These are phyloP conservation scores for Leccinellum albellum DNA, from an alignment of 768 basidiomycete genomes.

Conservation along the genomic window DNA sequence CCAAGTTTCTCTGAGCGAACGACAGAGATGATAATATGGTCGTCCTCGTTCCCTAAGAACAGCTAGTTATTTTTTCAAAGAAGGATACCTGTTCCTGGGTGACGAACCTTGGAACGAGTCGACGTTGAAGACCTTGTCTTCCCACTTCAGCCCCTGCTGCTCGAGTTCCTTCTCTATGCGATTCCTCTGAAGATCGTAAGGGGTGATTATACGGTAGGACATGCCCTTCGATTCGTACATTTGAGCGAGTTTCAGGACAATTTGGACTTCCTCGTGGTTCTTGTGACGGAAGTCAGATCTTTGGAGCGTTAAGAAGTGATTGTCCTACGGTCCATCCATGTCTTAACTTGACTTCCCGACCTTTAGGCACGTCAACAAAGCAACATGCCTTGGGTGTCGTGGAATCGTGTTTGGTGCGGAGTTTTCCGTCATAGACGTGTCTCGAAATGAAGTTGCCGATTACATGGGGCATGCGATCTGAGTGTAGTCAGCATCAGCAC, in stretches of 20 bases:
- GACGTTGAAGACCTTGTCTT: constrained; percentile 71
- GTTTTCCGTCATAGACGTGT: constrained; percentile 55
- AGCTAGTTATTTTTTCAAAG: constrained; percentile 8
- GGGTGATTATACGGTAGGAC: constrained; percentile 68
- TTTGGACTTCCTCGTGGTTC: constrained; percentile 56
- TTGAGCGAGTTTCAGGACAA: constrained; percentile 51
- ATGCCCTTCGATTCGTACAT: constrained; percentile 44
- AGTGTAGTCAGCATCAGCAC: neutral
- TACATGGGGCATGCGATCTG: constrained; percentile 81
- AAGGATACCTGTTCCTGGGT: neutral
- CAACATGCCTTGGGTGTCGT: constrained; percentile 31
- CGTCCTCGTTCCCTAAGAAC: constrained; percentile 71
- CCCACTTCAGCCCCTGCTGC: constrained; percentile 45
- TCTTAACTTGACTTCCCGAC: constrained; percentile 25
- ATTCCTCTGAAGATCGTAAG: constrained; percentile 70
- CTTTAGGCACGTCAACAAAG: constrained; percentile 38
- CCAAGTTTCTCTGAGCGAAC: constrained; percentile 61
- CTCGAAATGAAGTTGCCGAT: constrained; percentile 69
- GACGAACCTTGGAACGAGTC: constrained; percentile 75
- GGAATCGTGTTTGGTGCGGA: constrained; percentile 52
- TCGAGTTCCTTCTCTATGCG: constrained; percentile 56
- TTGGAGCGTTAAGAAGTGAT: neutral
- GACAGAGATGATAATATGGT: constrained; percentile 67
- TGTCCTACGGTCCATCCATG: constrained; percentile 36
- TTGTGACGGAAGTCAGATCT: constrained; percentile 27